These are phyloP conservation scores for Quillaja saponaria DNA, from an alignment of 306 rosid genomes.

Conservation along the genomic window DNA sequence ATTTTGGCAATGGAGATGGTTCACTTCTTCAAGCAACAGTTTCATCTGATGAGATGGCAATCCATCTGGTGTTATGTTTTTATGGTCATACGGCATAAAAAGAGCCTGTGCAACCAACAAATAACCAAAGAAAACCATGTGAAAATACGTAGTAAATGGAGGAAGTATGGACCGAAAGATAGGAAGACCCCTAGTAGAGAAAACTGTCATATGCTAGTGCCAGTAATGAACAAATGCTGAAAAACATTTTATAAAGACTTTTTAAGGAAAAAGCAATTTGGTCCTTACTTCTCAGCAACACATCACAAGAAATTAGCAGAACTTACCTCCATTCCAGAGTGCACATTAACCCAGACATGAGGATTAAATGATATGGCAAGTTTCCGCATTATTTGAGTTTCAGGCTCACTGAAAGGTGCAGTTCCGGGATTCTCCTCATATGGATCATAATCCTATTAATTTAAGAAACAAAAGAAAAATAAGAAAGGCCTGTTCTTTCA, in stretches of 20 bases:
- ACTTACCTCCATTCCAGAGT: slow-evolving; percentile 97
- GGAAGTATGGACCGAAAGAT: neutral
- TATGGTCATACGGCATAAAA: slow-evolving; percentile 98
- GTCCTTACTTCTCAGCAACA: neutral
- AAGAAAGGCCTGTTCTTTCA: slow-evolving; percentile 16
- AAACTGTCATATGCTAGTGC: slow-evolving; percentile 6
- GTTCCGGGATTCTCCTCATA: slow-evolving; percentile 96
- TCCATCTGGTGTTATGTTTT: slow-evolving; percentile 84
- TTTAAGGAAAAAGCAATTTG: slow-evolving; percentile 14
- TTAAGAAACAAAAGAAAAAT: slow-evolving; percentile 17
- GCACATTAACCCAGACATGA: slow-evolving; percentile 92
- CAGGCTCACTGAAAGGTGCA: slow-evolving; percentile 96
- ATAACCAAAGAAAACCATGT: neutral
- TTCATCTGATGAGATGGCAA: slow-evolving; percentile 66
- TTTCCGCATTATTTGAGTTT: slow-evolving; percentile 90
- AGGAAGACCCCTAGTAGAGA: neutral
- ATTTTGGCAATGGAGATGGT: slow-evolving; percentile 66
- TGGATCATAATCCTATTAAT: slow-evolving; percentile 87
- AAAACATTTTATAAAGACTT: slow-evolving; percentile 10
- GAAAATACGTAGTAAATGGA: slow-evolving; percentile 6
- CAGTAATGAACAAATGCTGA: slow-evolving; percentile 19
- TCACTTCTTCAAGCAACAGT: slow-evolving; percentile 77
- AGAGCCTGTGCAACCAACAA: slow-evolving; percentile 60
- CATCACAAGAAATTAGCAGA: slow-evolving; percentile 13
- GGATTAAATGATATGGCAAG: slow-evolving; percentile 89